Evolutionary conservation across 129 eudicot genomes (phyloP), one percentile per base, ranked within the genome.

Genomic region (Deinandra increscens): DNA sequence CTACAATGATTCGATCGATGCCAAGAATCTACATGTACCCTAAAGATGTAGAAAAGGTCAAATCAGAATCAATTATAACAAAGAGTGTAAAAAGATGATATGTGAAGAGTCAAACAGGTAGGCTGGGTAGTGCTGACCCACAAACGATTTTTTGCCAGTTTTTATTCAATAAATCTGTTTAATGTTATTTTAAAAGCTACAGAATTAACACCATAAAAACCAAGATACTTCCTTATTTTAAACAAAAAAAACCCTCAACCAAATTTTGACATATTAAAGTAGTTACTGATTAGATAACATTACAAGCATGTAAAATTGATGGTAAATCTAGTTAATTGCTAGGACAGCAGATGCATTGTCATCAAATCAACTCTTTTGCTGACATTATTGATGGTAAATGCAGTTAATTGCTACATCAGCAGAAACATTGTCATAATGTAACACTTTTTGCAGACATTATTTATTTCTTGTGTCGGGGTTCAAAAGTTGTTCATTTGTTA

Each of bases 21-120:
- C 97, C 99, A 94, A 44, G 91, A 79, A 13, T 55, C 74, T 81
- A 89, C 71, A 67, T 89, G 99, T 36, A 66, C 77, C 75, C 99
- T 94, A 89, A 42, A 73, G 50, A 55, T 50, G 11, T 13, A 11
- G 26, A 60, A 54, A 49, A 13, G 59, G 49, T 37, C 20, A 37
- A 6, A 64, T 70, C 53, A 68, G 49, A 33, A 78, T n/a, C 42
- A 33, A 26, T 12, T 15, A 45, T 39, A 63, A 48, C 37, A 53
- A 39, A 49, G 18, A 58, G n/a, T 9, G 18, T 9, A 17, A 15
- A 46, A 42, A 31, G 33, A 78, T 37, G 31, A 29, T 23, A n/a
- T 7, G 22, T 48, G n/a, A 19, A 48, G 39, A 13, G 41, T 34
- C 64, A 66, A 49, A 6, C 55, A 15, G 22, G 22, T n/a, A 5